Evolutionary conservation across 2,329 filamentous ascomycete species (phyloP).

Genomic region (Talaromyces sp.): DNA sequence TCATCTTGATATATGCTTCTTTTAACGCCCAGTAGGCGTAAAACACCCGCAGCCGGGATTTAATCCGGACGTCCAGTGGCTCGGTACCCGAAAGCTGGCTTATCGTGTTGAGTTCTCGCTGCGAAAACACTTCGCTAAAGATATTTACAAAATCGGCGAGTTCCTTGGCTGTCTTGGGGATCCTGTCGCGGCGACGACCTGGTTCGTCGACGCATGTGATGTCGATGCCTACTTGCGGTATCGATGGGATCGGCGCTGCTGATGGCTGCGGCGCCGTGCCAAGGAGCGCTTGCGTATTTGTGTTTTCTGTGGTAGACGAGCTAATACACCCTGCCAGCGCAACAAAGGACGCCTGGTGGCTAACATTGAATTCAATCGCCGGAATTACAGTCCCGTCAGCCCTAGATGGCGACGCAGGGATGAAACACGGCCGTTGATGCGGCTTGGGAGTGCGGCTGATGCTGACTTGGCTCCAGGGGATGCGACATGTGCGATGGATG

Average conservation of each 20-base stretch:
- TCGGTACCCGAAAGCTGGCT: slow-evolving; percentile 28
- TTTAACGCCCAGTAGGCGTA: slow-evolving; percentile 62
- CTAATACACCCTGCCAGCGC: slow-evolving; percentile 47
- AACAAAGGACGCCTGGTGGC: slow-evolving; percentile 59
- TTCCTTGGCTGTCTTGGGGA: slow-evolving; percentile 43
- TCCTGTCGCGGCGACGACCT: slow-evolving; percentile 39
- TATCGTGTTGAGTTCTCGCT: slow-evolving; percentile 51
- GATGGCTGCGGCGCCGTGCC: slow-evolving; percentile 7
- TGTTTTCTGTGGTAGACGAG: slow-evolving; percentile 3
- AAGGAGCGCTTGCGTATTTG: neutral
- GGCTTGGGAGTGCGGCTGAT: slow-evolving; percentile 48
- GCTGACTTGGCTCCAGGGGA: slow-evolving; percentile 52
- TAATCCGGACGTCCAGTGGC: slow-evolving; percentile 39
- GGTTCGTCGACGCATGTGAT: slow-evolving; percentile 57
- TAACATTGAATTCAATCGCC: slow-evolving; percentile 57
- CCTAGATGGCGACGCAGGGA: slow-evolving; percentile 27
- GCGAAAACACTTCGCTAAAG: slow-evolving; percentile 55
- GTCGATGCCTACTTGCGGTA: slow-evolving; percentile 51
- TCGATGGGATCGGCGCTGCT: slow-evolving; percentile 11
- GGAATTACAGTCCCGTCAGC: slow-evolving; percentile 12
- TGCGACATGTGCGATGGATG: slow-evolving; percentile 48
- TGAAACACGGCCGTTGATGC: slow-evolving; percentile 48
- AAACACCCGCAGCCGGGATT: slow-evolving; percentile 54
- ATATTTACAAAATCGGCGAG: slow-evolving; percentile 55
- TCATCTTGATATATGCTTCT: slow-evolving; percentile 62